phyloP scores from a whole-genome alignment of 805 yeast species.

The Maudiozyma saulgeensis region DNA sequence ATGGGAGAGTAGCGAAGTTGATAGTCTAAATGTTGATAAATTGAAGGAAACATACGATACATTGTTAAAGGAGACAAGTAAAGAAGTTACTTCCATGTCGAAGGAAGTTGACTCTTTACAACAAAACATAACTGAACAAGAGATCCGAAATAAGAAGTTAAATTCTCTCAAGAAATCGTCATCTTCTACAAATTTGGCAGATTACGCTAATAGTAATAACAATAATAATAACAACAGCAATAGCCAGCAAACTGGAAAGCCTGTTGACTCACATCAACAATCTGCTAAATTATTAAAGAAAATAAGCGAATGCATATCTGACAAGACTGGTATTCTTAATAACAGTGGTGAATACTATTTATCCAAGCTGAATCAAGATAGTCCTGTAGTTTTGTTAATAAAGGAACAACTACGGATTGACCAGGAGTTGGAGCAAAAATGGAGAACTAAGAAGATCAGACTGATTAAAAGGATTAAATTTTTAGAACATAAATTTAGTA shows the following conservation, averaged over 20 bases:
- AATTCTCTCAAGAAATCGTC: conserved; percentile 12
- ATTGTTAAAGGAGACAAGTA: conserved; percentile 5
- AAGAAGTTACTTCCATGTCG: conserved; percentile 7
- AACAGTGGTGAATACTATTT: conserved; percentile 20
- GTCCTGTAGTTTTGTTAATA: conserved; percentile 15
- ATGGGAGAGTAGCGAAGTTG: conserved; percentile 18
- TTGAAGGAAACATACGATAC: conserved; percentile 10
- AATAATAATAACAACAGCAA: background rate
- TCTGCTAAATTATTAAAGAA: conserved; percentile 11
- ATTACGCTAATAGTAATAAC: background rate
- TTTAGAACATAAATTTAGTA: conserved; percentile 20
- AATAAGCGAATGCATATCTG: conserved; percentile 16
- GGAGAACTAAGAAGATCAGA: conserved; percentile 16
- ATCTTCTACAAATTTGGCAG: conserved; percentile 4
- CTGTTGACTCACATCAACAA: background rate
- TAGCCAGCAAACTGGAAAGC: background rate
- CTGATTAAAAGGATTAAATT: conserved; percentile 14
- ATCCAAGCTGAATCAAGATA: conserved; percentile 15
- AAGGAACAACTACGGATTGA: conserved; percentile 22
- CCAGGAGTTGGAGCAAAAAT: conserved; percentile 17
- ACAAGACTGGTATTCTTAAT: conserved; percentile 21
- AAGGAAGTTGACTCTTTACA: conserved; percentile 10
- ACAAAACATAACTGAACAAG: conserved; percentile 10
- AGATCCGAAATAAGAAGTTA: conserved; percentile 18
- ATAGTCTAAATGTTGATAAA: conserved; percentile 9